These are phyloP conservation scores for Tricholoma sp. DNA, from an alignment of 768 basidiomycete species.

Conservation along the genomic window DNA sequence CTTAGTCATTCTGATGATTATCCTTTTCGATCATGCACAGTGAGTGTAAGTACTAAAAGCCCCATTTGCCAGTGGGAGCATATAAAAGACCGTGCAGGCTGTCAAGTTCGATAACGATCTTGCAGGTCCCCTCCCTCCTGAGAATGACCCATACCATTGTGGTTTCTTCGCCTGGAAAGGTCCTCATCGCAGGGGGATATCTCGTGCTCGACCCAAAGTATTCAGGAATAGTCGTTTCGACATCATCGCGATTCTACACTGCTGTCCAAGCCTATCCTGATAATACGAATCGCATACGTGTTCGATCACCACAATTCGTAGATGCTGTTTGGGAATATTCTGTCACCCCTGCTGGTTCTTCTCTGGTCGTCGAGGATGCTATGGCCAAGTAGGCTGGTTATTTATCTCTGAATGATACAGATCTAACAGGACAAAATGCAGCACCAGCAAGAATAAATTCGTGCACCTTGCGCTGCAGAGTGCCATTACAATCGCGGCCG, in stretches of 20 bases:
- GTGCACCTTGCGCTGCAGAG: conserved; percentile 85
- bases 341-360: conserved; percentile 34
- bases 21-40: background rate
- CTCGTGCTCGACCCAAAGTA: conserved; percentile 88
- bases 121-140: conserved; percentile 4
- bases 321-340: conserved; percentile 73
- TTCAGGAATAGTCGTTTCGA: conserved; percentile 85
- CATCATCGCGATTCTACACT: conserved; percentile 92
- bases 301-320: conserved; percentile 90
- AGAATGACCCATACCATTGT: conserved; percentile 52
- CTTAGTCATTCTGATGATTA: conserved; percentile 4
- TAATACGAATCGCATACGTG: conserved; percentile 47
- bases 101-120: background rate
- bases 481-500: conserved; percentile 62
- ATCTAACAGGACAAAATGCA: conserved; percentile 16
- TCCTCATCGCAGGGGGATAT: conserved; percentile 93
- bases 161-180: conserved; percentile 93
- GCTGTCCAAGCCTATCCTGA: conserved; percentile 40
- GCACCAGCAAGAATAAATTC: conserved; percentile 78
- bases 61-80: background rate
- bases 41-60: background rate
- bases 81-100: background rate
- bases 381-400: conserved; percentile 34
- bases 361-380: conserved; percentile 27
- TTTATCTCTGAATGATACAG: conserved; percentile 8